These are phyloP conservation scores for Pseudonitzschia delicatissima DNA, from an alignment of 108 stramenopile species.

Conservation along the genomic window DNA sequence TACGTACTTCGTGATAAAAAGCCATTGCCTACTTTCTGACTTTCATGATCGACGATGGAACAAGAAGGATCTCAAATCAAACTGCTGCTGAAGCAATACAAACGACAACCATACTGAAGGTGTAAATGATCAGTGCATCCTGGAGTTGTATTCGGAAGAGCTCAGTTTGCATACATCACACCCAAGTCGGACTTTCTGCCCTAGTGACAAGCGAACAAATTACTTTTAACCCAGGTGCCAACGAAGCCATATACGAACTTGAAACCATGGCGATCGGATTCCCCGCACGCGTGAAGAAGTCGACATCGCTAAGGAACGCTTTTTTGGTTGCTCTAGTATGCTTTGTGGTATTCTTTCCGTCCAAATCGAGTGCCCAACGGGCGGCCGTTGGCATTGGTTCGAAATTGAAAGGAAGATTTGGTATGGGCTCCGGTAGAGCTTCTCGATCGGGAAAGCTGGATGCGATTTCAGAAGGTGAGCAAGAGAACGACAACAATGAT, in stretches of 20 bases:
- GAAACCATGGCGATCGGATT: neutral
- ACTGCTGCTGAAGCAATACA: no score
- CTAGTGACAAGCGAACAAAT: no score
- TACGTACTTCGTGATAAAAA: no score
- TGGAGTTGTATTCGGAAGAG: no score
- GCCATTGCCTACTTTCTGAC: no score
- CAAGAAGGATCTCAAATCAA: no score
- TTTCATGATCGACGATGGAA: no score
- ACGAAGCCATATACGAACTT: neutral
- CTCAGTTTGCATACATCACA: no score
- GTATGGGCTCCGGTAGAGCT: neutral
- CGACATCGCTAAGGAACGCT: neutral
- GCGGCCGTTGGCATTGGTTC: constrained; percentile 11
- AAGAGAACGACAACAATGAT: neutral
- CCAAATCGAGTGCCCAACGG: neutral
- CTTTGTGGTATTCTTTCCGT: neutral
- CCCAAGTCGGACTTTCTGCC: no score
- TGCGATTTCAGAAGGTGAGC: neutral
- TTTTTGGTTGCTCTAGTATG: neutral
- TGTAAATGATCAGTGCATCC: no score
- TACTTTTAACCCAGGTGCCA: no score
- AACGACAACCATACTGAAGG: no score
- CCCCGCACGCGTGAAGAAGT: neutral
- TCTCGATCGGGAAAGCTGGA: neutral
- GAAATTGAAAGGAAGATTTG: neutral